phyloP scores from a whole-genome alignment of 2,329 filamentous ascomycete species.

The Pezicula radicicola region DNA sequence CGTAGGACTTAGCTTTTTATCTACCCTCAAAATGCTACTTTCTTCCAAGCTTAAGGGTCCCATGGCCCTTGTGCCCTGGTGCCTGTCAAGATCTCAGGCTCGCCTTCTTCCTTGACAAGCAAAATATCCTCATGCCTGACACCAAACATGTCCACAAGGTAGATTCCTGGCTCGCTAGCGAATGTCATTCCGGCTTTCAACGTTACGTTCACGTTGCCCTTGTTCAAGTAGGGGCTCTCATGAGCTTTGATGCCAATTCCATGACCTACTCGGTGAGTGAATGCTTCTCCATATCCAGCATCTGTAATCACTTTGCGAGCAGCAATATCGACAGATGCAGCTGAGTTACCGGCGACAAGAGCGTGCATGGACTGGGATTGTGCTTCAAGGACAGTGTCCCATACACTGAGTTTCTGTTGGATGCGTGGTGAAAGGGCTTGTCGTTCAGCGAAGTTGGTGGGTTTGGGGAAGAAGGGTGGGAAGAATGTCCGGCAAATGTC shows the following conservation, averaged over 20 bases:
- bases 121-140: slow-evolving; percentile 62
- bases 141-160: slow-evolving; percentile 56
- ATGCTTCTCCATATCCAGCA: slow-evolving; percentile 55
- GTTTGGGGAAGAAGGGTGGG: slow-evolving; percentile 30
- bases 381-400: slow-evolving; percentile 59
- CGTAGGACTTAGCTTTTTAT: too few relatives aligned
- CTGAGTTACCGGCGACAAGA: slow-evolving; percentile 48
- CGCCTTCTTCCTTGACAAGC: slow-evolving; percentile 49
- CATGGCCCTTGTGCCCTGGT: slow-evolving; percentile 48
- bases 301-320: slow-evolving; percentile 53
- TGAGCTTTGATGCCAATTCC: slow-evolving; percentile 66
- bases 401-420: slow-evolving; percentile 52
- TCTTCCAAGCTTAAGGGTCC: slow-evolving; percentile 36
- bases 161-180: slow-evolving; percentile 62
- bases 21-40: too few relatives aligned
- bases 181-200: slow-evolving; percentile 59
- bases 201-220: slow-evolving; percentile 48
- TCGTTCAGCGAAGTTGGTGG: slow-evolving; percentile 6
- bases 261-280: slow-evolving; percentile 62
- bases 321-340: slow-evolving; percentile 58
- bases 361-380: slow-evolving; percentile 52
- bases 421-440: slow-evolving; percentile 15
- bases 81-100: slow-evolving; percentile 54
- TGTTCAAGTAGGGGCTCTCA: slow-evolving; percentile 62
- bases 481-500: slow-evolving; percentile 64